phyloP scores from a whole-genome alignment of 257 asterid genomes.

The Solanum chiquidenum region DNA sequence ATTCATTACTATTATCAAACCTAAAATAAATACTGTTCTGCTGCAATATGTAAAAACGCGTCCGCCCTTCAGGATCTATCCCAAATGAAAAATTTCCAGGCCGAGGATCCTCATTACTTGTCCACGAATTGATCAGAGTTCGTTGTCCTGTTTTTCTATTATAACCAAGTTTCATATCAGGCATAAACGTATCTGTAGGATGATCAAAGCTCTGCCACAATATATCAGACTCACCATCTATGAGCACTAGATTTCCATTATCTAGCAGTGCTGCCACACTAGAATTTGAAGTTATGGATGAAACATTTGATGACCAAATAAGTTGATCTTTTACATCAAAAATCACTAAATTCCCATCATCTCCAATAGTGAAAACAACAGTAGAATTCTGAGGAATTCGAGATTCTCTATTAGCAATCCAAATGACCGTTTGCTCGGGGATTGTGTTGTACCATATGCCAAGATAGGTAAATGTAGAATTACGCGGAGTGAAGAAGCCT shows the following conservation, averaged over 20 bases:
- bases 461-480: neutral
- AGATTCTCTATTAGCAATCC: constrained; percentile 6
- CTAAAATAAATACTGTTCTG: neutral
- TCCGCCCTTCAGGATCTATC: neutral
- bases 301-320: constrained; percentile 6
- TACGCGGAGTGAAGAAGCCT: constrained; percentile 5
- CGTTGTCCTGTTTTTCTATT: neutral
- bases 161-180: neutral
- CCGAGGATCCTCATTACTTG: neutral
- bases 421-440: neutral
- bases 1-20: neutral
- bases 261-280: neutral
- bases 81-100: neutral
- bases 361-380: neutral
- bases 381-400: neutral
- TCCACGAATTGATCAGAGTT: neutral
- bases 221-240: neutral
- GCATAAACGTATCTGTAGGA: neutral
- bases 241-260: neutral
- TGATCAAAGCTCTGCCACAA: constrained; percentile 1
- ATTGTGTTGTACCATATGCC: constrained; percentile 3
- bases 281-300: neutral
- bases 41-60: neutral
- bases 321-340: neutral
- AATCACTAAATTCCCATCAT: constrained; percentile 4